Base-by-base conservation (phyloP, 2,329 filamentous ascomycete species). In the Botrytis byssoidea region DNA sequence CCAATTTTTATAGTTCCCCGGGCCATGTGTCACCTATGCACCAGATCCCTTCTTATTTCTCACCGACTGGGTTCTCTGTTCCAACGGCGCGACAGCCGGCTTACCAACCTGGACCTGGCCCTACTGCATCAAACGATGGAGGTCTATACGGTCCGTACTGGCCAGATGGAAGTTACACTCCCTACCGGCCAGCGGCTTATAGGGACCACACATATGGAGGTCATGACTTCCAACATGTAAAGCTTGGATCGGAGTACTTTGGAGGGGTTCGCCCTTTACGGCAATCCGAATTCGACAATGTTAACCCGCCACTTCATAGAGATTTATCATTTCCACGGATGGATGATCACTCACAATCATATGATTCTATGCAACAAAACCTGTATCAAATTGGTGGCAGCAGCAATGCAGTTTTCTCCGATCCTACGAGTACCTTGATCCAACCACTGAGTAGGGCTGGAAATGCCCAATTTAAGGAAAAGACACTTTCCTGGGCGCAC, bases 401-500 rank as follows among this genome's bases (percentile, higher is more conserved):
- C 37, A 68, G 51, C 44, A 69, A 51, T 61, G 29, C 42, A n/a
- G 44, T 66, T 7, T 64, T 74, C 29, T 61, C 71, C 32, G 66
- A 73, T n/a, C 75, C 78, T 67, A 75, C 75, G 22, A 73, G 74
- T 61, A 78, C 76, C 25, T 77, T 78, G 10, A 77, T 73, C 14
- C 77, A 79, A 61, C 75, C 77, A 32, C 40, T 74, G 16, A 78
- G 74, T 64, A 79, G 76, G 71, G 70, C 76, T 48, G 77, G 70
- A 61, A 80, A 85, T 77, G 79, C 81, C 20, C 84, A 86, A 73
- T 93, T 93, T 79, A 91, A 89, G 76, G 92, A 94, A 76, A 91
- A 89, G 76, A 88, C 89, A 3, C 83, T 94, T 37, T 85, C 87
- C 22, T 90, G 90, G 83, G 92, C 92, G n/a, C 91, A 94, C 80